Conservation (phyloP, 148 eudicot species). For the Chenopodium quinoa region DNA sequence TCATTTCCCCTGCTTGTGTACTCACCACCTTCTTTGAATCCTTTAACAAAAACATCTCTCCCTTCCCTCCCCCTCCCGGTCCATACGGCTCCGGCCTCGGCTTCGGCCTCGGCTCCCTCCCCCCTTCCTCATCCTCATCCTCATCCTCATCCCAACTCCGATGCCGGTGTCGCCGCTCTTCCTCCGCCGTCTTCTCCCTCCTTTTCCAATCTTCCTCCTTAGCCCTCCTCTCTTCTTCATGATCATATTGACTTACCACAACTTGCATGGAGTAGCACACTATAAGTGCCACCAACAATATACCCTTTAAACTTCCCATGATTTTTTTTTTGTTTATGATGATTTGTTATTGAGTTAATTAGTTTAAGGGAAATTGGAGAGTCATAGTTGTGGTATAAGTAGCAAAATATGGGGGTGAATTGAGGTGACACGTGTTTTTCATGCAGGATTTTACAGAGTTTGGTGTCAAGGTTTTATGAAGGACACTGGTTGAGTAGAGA, state of each 20-base stretch:
- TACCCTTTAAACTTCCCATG: constrained; percentile 28
- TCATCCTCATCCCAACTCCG: constrained; percentile 10
- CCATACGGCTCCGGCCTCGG: constrained; percentile 7
- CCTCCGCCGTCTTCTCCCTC: constrained; percentile 25
- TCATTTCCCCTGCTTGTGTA: constrained; percentile 77
- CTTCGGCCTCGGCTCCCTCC: constrained; percentile 4
- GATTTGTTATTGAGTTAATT: neutral
- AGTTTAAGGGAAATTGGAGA: neutral
- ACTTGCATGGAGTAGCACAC: constrained; percentile 32
- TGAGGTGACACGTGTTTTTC: constrained; percentile 21
- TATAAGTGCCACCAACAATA: constrained; percentile 32
- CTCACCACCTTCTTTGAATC: constrained; percentile 50
- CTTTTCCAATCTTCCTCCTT: constrained; percentile 26
- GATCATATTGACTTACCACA: constrained; percentile 16
- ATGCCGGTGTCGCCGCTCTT: constrained; percentile 18
- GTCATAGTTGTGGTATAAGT: neutral
- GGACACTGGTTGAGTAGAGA: constrained; percentile 18
- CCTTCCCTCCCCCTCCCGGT: constrained; percentile 27
- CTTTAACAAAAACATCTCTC: constrained; percentile 44
- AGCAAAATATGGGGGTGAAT: neutral
- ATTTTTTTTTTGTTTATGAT: neutral
- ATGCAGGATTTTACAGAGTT: constrained; percentile 18
- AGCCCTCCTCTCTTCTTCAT: constrained; percentile 24
- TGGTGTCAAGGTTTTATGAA: constrained; percentile 18
- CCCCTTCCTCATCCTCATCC: neutral